Conservation (phyloP, 768 basidiomycete genomes). For the Wakefieldia striispora region DNA sequence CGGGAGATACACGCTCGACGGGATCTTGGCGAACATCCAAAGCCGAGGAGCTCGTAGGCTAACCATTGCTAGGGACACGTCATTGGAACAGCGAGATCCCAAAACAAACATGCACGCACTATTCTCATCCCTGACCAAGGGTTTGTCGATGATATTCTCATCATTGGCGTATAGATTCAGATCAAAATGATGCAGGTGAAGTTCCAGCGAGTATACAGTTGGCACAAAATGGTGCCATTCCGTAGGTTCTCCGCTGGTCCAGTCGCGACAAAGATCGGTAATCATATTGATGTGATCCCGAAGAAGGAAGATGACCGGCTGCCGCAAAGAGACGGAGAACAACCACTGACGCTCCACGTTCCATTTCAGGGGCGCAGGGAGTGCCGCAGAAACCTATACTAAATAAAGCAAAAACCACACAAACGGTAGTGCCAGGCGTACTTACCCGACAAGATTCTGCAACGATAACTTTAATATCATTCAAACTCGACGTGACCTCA, state of each 20-base stretch:
- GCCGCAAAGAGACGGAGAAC: constrained; percentile 66
- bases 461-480: constrained; percentile 75
- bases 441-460: constrained; percentile 78
- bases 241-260: constrained; percentile 78
- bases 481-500: constrained; percentile 80
- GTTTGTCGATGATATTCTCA: constrained; percentile 94
- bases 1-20: constrained; percentile 71
- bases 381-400: constrained; percentile 59
- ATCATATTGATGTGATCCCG: constrained; percentile 96
- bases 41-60: constrained; percentile 60
- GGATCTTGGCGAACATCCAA: constrained; percentile 51
- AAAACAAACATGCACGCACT: constrained; percentile 41
- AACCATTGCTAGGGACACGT: constrained; percentile 58
- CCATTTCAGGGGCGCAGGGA: constrained; percentile 85
- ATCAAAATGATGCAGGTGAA: constrained; percentile 74
- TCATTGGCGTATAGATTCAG: constrained; percentile 88
- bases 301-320: constrained; percentile 73
- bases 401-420: constrained; percentile 2
- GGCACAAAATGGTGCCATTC: constrained; percentile 85
- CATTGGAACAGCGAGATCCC: background rate
- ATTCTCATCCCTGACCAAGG: constrained; percentile 78
- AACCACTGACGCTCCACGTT: constrained; percentile 77
- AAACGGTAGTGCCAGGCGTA: constrained; percentile 12
- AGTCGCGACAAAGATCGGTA: constrained; percentile 89
- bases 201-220: constrained; percentile 66